Conservation (phyloP, 139 green algal genomes). For the Chlamydomonas incerta region DNA sequence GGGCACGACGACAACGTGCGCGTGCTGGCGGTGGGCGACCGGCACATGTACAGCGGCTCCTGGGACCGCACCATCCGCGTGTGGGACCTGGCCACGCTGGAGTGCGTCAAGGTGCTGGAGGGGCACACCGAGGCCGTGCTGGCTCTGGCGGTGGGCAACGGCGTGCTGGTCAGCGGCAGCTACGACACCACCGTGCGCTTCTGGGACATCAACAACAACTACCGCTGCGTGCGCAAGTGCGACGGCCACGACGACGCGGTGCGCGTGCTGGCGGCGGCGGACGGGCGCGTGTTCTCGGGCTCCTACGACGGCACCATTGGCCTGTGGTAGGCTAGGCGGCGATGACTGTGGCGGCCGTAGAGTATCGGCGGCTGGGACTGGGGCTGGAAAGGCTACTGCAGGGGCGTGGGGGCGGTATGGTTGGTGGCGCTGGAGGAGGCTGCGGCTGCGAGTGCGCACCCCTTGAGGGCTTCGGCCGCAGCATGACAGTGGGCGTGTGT, state of each 20-base stretch:
- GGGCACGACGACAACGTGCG: slow-evolving; percentile 96
- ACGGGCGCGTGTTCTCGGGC: slow-evolving; percentile 85
- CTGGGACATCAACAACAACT: slow-evolving; percentile 86
- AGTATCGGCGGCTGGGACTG: too few species aligned
- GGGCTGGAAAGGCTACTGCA: neutral
- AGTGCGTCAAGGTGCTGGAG: slow-evolving; percentile 85
- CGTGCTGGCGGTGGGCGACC: slow-evolving; percentile 83
- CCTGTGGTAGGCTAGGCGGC: slow-evolving; percentile 69
- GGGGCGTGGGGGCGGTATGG: too few species aligned
- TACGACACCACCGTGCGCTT: slow-evolving; percentile 93
- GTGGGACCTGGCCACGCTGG: slow-evolving; percentile 82
- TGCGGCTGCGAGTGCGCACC: too few species aligned
- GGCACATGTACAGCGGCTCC: slow-evolving; percentile 87
- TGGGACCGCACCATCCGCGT: slow-evolving; percentile 96
- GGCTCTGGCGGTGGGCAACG: slow-evolving; percentile 81
- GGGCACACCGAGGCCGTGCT: slow-evolving; percentile 95
- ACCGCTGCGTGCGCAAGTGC: slow-evolving; percentile 87
- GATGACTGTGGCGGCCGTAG: too few species aligned
- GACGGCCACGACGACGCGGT: slow-evolving; percentile 94
- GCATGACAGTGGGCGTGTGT: too few species aligned
- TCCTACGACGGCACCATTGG: slow-evolving; percentile 94
- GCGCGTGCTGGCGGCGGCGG: slow-evolving; percentile 83
- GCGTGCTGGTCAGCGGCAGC: slow-evolving; percentile 77
- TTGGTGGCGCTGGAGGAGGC: too few species aligned
- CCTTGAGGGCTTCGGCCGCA: too few species aligned